A percentile compares a stretch with the other conserved stretches of the same genome.
Evolutionary conservation across 352 stramenopile genomes (phyloP).

Genomic region (Globisporangium lucens): DNA sequence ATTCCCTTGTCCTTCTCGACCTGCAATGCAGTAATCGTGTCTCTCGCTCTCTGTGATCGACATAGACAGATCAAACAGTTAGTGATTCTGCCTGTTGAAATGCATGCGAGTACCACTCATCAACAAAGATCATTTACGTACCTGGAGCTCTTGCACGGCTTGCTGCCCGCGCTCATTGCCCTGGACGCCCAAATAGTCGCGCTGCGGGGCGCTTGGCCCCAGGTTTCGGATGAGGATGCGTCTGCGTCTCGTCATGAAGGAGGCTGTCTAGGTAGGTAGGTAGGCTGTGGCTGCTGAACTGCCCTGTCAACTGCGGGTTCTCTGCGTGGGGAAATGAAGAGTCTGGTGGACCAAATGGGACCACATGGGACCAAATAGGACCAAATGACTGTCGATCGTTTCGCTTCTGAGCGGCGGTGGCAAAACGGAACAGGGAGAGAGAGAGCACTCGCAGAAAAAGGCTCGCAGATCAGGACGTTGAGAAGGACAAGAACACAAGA

Average conservation of each 20-base stretch:
- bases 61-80: too few species aligned
- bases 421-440: not conserved
- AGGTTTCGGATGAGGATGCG: constrained; percentile 1
- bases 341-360: not conserved
- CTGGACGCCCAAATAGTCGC: not conserved
- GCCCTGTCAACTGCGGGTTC: not conserved
- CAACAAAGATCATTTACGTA: not conserved
- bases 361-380: too few species aligned
- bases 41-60: too few species aligned
- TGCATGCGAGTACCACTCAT: too few species aligned
- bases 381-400: too few species aligned
- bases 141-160: not conserved
- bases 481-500: not conserved
- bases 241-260: not conserved
- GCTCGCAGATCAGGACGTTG: not conserved
- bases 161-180: not conserved
- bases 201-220: not conserved
- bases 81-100: too few species aligned
- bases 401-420: not conserved
- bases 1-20: too few species aligned
- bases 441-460: not conserved
- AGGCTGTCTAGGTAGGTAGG: too few species aligned
- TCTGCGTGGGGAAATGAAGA: not conserved
- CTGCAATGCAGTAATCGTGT: too few species aligned
- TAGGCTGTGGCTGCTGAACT: not conserved